Conservation (phyloP, 2,329 filamentous ascomycete genomes). For the Neofusicoccum parvum region DNA sequence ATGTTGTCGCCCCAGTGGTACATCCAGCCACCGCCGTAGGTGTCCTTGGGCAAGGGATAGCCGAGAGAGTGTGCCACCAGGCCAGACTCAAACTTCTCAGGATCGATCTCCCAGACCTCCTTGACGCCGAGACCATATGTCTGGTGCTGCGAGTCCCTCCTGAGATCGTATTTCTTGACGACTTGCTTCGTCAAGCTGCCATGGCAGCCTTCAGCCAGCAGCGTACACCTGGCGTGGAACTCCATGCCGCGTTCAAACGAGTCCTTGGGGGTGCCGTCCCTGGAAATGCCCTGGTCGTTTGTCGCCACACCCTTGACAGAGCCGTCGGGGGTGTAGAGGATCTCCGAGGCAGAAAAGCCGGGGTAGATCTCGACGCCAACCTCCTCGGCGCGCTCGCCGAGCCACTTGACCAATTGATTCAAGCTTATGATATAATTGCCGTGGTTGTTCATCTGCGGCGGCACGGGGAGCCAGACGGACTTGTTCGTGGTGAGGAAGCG, state of each 20-base stretch:
- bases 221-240: slow-evolving; percentile 87
- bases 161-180: slow-evolving; percentile 88
- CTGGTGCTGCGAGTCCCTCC: slow-evolving; percentile 86
- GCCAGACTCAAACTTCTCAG: slow-evolving; percentile 87
- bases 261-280: slow-evolving; percentile 83
- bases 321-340: slow-evolving; percentile 83
- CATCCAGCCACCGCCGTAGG: slow-evolving; percentile 97
- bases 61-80: slow-evolving; percentile 88
- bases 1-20: slow-evolving; percentile 99
- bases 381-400: slow-evolving; percentile 95
- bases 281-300: slow-evolving; percentile 84
- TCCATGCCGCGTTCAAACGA: slow-evolving; percentile 97
- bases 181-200: slow-evolving; percentile 94
- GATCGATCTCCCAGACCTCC: slow-evolving; percentile 95
- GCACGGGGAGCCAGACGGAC: slow-evolving; percentile 79
- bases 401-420: slow-evolving; percentile 94
- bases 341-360: slow-evolving; percentile 91
- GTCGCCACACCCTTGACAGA: slow-evolving; percentile 93
- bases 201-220: slow-evolving; percentile 94
- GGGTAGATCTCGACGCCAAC: slow-evolving; percentile 94
- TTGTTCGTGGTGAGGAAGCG: slow-evolving; percentile 84
- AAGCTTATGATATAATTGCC: slow-evolving; percentile 97
- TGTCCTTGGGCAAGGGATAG: slow-evolving; percentile 83
- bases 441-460: slow-evolving; percentile 97
- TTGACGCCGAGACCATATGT: slow-evolving; percentile 95